Evolutionary conservation across 169 alveolate species (phyloP).

Genomic region (Perkinsus marinus): DNA sequence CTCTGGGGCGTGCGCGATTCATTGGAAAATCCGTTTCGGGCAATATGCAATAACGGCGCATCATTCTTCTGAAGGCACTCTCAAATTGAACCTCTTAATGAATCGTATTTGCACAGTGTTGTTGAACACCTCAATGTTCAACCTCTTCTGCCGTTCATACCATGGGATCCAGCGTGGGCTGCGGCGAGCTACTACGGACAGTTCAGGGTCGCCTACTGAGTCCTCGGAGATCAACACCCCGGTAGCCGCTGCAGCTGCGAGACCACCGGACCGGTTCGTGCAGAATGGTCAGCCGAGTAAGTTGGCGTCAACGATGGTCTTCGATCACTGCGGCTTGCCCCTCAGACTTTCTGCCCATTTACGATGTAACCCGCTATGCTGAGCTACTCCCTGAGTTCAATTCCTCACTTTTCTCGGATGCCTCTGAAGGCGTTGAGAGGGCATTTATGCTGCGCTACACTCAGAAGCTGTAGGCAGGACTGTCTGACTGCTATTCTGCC

Average conservation of each 20-base stretch:
- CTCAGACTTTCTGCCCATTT: neutral
- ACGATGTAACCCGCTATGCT: neutral
- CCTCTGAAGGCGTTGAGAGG: neutral
- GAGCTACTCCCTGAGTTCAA: neutral
- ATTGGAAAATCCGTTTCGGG: neutral
- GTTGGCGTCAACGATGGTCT: neutral
- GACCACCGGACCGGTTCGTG: neutral
- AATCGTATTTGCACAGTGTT: neutral
- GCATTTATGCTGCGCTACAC: neutral
- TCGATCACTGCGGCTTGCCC: too few relatives aligned
- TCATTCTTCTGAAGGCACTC: too few relatives aligned
- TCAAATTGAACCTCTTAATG: too few relatives aligned
- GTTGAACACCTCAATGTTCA: neutral
- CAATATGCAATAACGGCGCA: neutral
- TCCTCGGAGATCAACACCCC: neutral
- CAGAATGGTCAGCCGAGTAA: neutral
- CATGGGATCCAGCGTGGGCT: neutral
- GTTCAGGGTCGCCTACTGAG: neutral
- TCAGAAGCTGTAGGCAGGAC: neutral
- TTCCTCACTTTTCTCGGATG: neutral
- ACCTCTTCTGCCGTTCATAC: neutral
- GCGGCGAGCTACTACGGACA: neutral
- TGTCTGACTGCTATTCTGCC: neutral
- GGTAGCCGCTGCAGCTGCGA: neutral
- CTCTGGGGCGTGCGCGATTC: neutral